Base-by-base conservation (phyloP, 2,329 filamentous ascomycete species). In the Helminthosporium solani region DNA sequence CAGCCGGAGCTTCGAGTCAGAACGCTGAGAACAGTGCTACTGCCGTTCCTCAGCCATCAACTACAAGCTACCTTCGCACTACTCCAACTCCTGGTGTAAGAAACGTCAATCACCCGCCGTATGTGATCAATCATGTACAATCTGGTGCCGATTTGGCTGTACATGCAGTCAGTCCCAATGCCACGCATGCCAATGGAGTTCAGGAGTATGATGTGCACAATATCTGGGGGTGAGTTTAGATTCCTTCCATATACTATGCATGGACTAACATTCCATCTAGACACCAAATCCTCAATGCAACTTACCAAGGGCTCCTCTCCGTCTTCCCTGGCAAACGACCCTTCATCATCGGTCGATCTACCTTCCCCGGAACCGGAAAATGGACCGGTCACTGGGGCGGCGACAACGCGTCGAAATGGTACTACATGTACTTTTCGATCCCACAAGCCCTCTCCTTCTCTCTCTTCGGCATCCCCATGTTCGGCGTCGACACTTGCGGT, bases 171-270 rank as follows among this genome's bases (percentile, higher is more conserved):
- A 84, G 82, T 49, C 87, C 88, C 0, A 90, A 94, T 58, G 85
- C 88, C 0, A 90, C 86, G 2, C 87, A 94, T 60, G 75, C 80
- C 36, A 86, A 88, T 56, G 88, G 87, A 3, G 75, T 82, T 1
- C 67, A 81, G 33, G 86, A 95, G 63, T 95, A 95, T 62, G 88
- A 95, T 63, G 82, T 88, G 20, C 90, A 95, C 75, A 94, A 88
- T 61, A 71, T 94, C 1, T 92, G 52, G 39, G 67, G 68, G 47
- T 52, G 44, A 33, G 51, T 43, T 8, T 8, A 2, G 2, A 20
- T n/a, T 8, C 18, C 15, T 36, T 16, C 12, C 8, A 5, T 21
- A 5, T 7, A 7, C 11, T 21, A 20, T n/a, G 11, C 20, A 3
- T 12, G 5, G 16, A 6, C 35, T 38, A 27, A n/a, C 16, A 0